Conservation (phyloP, 2,329 filamentous ascomycete species). For the Paecilomyces sp. region DNA sequence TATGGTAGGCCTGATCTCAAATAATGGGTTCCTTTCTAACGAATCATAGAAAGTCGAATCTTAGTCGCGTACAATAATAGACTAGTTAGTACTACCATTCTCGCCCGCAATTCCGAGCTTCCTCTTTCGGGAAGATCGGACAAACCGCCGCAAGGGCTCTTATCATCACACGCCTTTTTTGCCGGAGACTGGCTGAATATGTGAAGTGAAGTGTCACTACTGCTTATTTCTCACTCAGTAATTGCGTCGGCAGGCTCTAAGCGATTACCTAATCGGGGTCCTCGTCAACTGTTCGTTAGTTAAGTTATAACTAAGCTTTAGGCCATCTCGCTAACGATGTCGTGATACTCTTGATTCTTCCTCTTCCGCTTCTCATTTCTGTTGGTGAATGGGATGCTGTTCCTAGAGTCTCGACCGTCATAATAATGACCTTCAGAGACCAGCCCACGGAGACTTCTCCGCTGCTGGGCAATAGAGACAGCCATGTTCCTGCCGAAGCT, state of each 20-base stretch:
- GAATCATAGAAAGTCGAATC: constrained; percentile 1
- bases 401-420: constrained; percentile 4
- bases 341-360: neutral
- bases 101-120: neutral
- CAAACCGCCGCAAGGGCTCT: constrained; percentile 3
- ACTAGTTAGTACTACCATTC: no score
- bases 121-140: constrained; percentile 6
- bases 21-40: neutral
- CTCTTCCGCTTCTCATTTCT: neutral
- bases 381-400: neutral
- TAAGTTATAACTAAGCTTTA: no score
- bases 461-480: constrained; percentile 31
- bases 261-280: no score
- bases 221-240: no score
- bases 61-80: neutral
- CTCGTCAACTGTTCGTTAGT: no score
- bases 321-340: neutral
- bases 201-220: no score
- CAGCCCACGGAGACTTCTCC: constrained; percentile 37
- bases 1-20: neutral
- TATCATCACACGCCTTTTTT: constrained; percentile 14
- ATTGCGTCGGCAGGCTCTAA: no score
- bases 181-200: no score
- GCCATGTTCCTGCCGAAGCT: constrained; percentile 7
- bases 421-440: constrained; percentile 13